Base-by-base conservation (phyloP, 2,329 filamentous ascomycete species). In the Ophiognomonia clavigignenti-juglandacearum region DNA sequence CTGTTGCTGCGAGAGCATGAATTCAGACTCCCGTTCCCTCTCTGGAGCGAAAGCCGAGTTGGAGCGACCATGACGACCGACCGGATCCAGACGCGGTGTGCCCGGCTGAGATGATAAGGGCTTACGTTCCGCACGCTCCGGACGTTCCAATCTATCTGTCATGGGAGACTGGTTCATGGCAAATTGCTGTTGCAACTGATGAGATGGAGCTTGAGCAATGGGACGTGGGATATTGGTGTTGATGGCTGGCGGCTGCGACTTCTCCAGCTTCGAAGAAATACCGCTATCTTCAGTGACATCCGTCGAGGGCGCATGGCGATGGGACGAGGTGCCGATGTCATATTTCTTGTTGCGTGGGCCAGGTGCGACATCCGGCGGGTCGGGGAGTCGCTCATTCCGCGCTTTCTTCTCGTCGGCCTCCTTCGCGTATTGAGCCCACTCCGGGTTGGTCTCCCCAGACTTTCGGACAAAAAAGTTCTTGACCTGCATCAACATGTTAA, bases 391-490 rank as follows among this genome's bases (percentile, higher is more conserved):
- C 63, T 85, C 81, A 38, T 80, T 79, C 44, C 75, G 66, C 8
- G 59, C 54, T 44, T 69, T 71, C 63, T 78, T 81, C 22, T 64
- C 67, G 53, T 86, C 80, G 14, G 83, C 80, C 38, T 83, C 79
- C 42, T 67, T 68, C 2, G 81, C 78, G 48, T 85, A 73, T 6
- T 63, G 64, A 50, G 81, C 79, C 75, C 78, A 85, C 42, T 83
- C 79, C 3, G 68, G 64, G 54, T 78, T 79, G 71, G 54, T 84
- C 81, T 58, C 81, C 56, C 83, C 78, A 6, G 35, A 32, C 16
- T 22, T 37, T 4, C 82, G 74, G 20, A 76, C 72, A 54, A 78
- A 86, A 57, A 83, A 85, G 57, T 86, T 86, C 57, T 85, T 84
- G 20, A 85, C 81, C 80, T 84, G 58, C 55, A 47, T 39, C 52